Evolutionary conservation across 164 flowering plant genomes (phyloP), one percentile per base, ranked within the genome.

Genomic region (Tetrastigma voinierianum): DNA sequence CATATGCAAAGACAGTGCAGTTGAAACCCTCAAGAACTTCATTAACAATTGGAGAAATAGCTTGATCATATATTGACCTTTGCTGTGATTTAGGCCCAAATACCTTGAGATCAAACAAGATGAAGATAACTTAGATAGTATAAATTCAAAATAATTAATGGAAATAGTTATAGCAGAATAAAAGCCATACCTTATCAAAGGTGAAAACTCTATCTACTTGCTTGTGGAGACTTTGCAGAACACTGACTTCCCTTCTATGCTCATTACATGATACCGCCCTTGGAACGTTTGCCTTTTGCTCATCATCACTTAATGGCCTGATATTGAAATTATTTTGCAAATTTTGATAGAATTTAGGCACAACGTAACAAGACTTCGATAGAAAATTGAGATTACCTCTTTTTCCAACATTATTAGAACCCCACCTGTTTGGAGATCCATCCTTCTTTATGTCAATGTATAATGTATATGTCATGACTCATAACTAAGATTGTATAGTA

Each of bases 81-180:
- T 90, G 96, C 58, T 90, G 96, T 55, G 94, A 77, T 72, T 81
- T 84, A 15, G 96, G 97, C 15, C 96, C 97, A 82, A 90, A 92
- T 23, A 92, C 94, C 97, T 88, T 56, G 12, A 61, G 11, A 61
- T 2, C 46, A 25, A 57, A 68, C 60, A 61, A 40, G 57, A 18
- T 62, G 10, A 24, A 47, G 2, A 10, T 6, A 57, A 51, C 23
- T 24, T n/a, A 21, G 18, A 20, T 16, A 32, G 12, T 59, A 9
- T 16, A 16, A 32, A 60, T 16, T 19, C 47, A 61, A 24, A 16
- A 24, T 25, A 54, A 49, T 18, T 8, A 17, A 9, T 56, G 49
- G 21, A 25, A 17, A 57, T 14, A 58, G 12, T 54, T 19, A 52
- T 9, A 51, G 18, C 19, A n/a, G 51, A 20, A 46, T 13, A 25